Base-by-base conservation (phyloP, 225 moss, liverwort and hornwort species). In the Polytrichum formosum region DNA sequence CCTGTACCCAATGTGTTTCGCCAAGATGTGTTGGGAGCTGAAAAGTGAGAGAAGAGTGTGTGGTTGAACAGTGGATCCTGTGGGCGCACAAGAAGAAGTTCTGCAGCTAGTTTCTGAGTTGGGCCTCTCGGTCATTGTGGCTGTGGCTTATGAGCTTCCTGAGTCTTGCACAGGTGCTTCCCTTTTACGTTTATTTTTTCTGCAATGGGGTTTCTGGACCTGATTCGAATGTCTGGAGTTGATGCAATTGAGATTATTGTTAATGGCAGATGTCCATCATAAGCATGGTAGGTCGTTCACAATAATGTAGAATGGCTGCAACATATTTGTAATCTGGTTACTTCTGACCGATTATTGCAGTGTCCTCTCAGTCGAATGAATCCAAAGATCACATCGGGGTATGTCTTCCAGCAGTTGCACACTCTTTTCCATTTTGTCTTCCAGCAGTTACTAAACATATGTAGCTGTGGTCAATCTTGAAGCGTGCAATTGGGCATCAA, bases 81-180 rank as follows among this genome's bases (percentile, higher is more conserved):
- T 90, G 77, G 93, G 91, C 16, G 93, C 93, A 74, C 91, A 90
- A 71, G 79, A 86, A 66, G 89, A 87, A 81, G 85, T 93, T 2
- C 33, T 90, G 81, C 74, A 79, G 55, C 76, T 79, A 63, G 91
- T 89, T 70, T 77, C 85, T 67, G 80, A 75, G 60, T 77, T 91
- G 72, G 82, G 79, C 13, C 78, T 91, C 65, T 72, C 79, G 33
- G 70, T 87, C 62, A 84, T 80, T 28, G 87, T 93, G 63, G 78
- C 91, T 70, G 93, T 93, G 70, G 91, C 85, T 27, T 81, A 85
- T 66, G 93, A 93, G 80, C 53, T 79, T 72, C 84, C 79, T 60
- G 77, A 81, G 23, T 66, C 70, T 26, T 33, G 61, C 55, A 56
- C 75, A 80, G 85, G 81, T 85, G 71, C 61, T 69, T 46, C 59